A percentile compares a stretch with the other conserved stretches of the same genome.
These are phyloP conservation scores for Micromonas pusilla DNA, from an alignment of 139 green algal species.

Conservation along the genomic window DNA sequence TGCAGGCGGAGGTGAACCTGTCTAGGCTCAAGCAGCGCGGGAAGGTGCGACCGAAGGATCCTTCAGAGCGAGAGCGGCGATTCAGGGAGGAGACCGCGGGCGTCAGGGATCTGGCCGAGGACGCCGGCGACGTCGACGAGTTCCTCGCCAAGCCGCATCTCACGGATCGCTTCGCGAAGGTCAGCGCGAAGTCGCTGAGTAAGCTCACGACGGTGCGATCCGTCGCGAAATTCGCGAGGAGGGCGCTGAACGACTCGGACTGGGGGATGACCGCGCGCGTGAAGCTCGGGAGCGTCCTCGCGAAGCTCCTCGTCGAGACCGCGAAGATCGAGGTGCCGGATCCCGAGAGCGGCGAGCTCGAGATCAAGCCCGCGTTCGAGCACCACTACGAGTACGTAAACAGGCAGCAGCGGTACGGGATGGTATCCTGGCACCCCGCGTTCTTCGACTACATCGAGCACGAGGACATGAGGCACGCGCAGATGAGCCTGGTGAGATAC, in stretches of 20 bases:
- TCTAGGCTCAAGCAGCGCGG: background rate
- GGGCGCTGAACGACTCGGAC: conserved; percentile 17
- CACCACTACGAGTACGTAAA: conserved; percentile 9
- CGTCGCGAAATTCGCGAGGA: background rate
- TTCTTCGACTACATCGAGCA: background rate
- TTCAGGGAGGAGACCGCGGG: background rate
- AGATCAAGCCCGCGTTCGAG: conserved; percentile 9
- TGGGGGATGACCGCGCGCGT: too few relatives aligned
- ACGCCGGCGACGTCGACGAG: background rate
- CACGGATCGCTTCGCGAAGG: background rate
- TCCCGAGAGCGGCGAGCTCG: conserved; percentile 2
- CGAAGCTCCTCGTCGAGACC: background rate
- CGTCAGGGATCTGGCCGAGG: background rate
- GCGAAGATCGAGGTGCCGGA: background rate
- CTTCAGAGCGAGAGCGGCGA: background rate
- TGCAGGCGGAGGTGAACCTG: conserved; percentile 24
- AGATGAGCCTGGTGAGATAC: background rate
- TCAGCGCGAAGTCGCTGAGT: background rate
- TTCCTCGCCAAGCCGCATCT: background rate
- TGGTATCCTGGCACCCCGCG: background rate
- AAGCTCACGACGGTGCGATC: conserved; percentile 9
- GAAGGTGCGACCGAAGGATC: background rate
- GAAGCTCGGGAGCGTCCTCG: background rate
- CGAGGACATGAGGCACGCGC: background rate
- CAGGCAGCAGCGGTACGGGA: background rate